Percentiles rank a stretch among this genome's conserved stretches.
Conservation (phyloP, 371 early-diverging fungal species). For the Mucor sp. region DNA sequence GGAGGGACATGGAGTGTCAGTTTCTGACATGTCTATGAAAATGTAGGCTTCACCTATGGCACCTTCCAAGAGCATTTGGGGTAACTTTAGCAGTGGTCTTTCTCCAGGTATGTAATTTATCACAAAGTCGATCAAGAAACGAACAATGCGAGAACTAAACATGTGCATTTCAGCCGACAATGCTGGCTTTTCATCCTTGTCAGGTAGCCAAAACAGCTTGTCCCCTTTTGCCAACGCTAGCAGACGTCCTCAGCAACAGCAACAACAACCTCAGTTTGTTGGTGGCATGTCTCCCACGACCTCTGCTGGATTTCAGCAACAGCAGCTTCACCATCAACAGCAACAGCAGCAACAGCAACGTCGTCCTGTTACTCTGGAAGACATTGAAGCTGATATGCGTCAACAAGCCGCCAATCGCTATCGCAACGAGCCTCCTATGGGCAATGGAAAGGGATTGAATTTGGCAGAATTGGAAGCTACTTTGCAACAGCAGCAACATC, state of each 20-base stretch:
- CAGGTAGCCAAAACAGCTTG: slow-evolving; percentile 15
- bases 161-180: slow-evolving; percentile 11
- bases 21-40: neutral
- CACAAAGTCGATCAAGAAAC: neutral
- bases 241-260: slow-evolving; percentile 17
- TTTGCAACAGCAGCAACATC: slow-evolving; percentile 40
- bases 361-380: slow-evolving; percentile 46
- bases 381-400: slow-evolving; percentile 63
- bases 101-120: slow-evolving; percentile 23
- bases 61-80: slow-evolving; percentile 44
- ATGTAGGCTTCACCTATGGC: slow-evolving; percentile 27
- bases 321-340: slow-evolving; percentile 29
- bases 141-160: neutral
- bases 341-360: slow-evolving; percentile 37
- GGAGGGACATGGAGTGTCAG: neutral
- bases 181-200: slow-evolving; percentile 21
- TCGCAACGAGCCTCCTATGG: slow-evolving; percentile 24
- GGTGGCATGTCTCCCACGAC: slow-evolving; percentile 25
- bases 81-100: slow-evolving; percentile 38
- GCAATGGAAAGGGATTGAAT: slow-evolving; percentile 53
- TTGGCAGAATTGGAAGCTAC: slow-evolving; percentile 75
- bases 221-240: slow-evolving; percentile 27
- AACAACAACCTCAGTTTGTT: slow-evolving; percentile 14
- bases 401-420: slow-evolving; percentile 32
- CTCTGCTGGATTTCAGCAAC: slow-evolving; percentile 21